Percentiles rank a stretch among this genome's conserved stretches.
phyloP scores from a whole-genome alignment of 768 basidiomycete species.

The Tephrocybe sp. region DNA sequence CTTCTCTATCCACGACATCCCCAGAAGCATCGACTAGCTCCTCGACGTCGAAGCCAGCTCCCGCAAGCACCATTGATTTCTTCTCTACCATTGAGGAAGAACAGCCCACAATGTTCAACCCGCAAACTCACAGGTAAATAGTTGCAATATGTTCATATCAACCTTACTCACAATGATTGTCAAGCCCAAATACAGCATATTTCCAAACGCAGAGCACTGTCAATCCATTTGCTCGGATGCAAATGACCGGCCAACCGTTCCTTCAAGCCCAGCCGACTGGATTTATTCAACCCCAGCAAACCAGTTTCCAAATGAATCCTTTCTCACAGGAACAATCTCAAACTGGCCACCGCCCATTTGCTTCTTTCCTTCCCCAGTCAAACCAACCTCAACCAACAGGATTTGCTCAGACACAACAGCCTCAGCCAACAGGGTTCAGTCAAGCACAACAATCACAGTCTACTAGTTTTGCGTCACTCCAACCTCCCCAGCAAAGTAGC shows the following conservation, averaged over 20 bases:
- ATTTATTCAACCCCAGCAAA: slow-evolving; percentile 49
- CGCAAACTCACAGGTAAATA: slow-evolving; percentile 53
- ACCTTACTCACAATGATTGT: neutral
- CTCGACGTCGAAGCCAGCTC: slow-evolving; percentile 11
- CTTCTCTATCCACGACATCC: slow-evolving; percentile 5
- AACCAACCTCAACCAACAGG: slow-evolving; percentile 32
- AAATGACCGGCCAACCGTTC: slow-evolving; percentile 52
- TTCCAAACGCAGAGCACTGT: slow-evolving; percentile 56
- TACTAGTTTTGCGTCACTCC: slow-evolving; percentile 25
- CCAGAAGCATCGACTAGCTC: slow-evolving; percentile 14
- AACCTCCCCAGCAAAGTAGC: slow-evolving; percentile 27
- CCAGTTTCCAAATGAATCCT: slow-evolving; percentile 44
- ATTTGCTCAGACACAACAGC: slow-evolving; percentile 30
- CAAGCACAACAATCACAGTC: slow-evolving; percentile 32
- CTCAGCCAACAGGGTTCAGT: slow-evolving; percentile 24
- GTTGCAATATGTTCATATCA: neutral
- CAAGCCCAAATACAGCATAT: slow-evolving; percentile 46
- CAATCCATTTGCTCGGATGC: slow-evolving; percentile 77
- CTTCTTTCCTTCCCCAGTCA: slow-evolving; percentile 52
- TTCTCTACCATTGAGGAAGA: slow-evolving; percentile 85
- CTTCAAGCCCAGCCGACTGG: slow-evolving; percentile 55
- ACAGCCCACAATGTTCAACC: slow-evolving; percentile 69
- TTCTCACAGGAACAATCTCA: slow-evolving; percentile 40
- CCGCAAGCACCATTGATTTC: slow-evolving; percentile 62
- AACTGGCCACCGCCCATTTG: slow-evolving; percentile 49